Conservation (phyloP, 176 grass and related monocot species). For the Secale cereale region DNA sequence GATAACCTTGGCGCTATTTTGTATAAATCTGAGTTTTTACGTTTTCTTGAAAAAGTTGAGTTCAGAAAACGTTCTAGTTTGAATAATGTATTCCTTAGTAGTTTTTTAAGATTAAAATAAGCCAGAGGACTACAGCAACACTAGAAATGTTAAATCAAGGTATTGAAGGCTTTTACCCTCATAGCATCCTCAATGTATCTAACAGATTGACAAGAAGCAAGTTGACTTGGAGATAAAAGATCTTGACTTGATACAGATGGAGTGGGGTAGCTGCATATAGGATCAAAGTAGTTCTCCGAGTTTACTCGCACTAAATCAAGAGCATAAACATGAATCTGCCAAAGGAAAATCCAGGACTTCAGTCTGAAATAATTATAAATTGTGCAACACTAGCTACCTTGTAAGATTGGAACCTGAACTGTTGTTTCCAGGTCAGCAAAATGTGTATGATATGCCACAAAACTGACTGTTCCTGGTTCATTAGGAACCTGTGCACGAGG, state of each 20-base stretch:
- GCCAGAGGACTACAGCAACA: neutral
- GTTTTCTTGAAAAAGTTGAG: neutral
- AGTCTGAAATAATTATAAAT: neutral
- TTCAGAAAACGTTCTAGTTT: neutral
- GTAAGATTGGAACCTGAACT: constrained; percentile 5
- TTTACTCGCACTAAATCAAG: neutral
- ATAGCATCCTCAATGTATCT: neutral
- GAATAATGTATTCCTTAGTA: neutral
- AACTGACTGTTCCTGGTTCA: constrained; percentile 23
- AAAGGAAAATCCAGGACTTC: constrained; percentile 6
- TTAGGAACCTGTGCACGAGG: constrained; percentile 16
- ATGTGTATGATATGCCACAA: constrained; percentile 17
- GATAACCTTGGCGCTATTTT: neutral
- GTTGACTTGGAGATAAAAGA: constrained; percentile 10
- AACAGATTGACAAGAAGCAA: neutral
- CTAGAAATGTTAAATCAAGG: neutral
- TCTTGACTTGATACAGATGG: neutral
- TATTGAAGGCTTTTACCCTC: constrained; percentile 10
- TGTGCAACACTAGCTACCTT: neutral
- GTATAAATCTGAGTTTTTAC: neutral
- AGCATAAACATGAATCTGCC: constrained; percentile 20
- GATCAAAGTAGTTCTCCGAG: neutral
- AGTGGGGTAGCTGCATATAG: constrained; percentile 6
- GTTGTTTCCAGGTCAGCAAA: constrained; percentile 7
- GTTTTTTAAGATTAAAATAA: neutral